Conservation (phyloP, 129 eudicot species). For the Apium graveolens region DNA sequence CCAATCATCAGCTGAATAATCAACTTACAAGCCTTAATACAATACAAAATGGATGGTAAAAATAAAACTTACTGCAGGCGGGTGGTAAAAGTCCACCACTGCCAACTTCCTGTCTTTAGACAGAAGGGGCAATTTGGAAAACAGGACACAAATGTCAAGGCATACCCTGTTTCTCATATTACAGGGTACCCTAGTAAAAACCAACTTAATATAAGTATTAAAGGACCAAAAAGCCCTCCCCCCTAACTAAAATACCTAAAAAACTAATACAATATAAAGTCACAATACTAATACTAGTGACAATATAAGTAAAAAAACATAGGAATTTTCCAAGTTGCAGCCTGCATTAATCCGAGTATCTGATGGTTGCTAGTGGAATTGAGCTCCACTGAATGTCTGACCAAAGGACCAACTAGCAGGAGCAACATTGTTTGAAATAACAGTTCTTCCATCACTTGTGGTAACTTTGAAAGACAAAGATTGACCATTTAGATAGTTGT, state of each 20-base stretch:
- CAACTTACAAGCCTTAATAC: conserved; percentile 1
- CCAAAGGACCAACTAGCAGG: conserved; percentile 85
- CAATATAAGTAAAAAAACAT: conserved; percentile 8
- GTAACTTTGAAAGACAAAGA: conserved; percentile 75
- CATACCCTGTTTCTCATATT: conserved; percentile 10
- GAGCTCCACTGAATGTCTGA: conserved; percentile 72
- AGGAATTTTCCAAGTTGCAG: neutral
- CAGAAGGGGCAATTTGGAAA: conserved; percentile 20
- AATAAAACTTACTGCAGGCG: conserved; percentile 28
- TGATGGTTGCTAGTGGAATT: conserved; percentile 25
- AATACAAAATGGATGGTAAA: neutral
- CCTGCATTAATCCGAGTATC: neutral
- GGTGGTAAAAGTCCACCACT: conserved; percentile 76
- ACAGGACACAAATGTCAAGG: conserved; percentile 13
- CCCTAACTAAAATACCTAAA: conserved; percentile 7
- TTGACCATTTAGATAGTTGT: conserved; percentile 67
- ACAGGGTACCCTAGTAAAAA: conserved; percentile 27
- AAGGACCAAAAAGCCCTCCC: conserved; percentile 39
- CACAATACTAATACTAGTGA: conserved; percentile 26
- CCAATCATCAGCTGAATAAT: neutral
- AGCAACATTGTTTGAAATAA: conserved; percentile 68
- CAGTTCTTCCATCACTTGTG: conserved; percentile 65
- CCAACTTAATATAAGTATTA: neutral
- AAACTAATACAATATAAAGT: conserved; percentile 8
- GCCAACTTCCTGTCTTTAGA: conserved; percentile 25